Evolutionary conservation across 2,329 filamentous ascomycete genomes (phyloP).

Genomic region (Tolypocladium paradoxum): DNA sequence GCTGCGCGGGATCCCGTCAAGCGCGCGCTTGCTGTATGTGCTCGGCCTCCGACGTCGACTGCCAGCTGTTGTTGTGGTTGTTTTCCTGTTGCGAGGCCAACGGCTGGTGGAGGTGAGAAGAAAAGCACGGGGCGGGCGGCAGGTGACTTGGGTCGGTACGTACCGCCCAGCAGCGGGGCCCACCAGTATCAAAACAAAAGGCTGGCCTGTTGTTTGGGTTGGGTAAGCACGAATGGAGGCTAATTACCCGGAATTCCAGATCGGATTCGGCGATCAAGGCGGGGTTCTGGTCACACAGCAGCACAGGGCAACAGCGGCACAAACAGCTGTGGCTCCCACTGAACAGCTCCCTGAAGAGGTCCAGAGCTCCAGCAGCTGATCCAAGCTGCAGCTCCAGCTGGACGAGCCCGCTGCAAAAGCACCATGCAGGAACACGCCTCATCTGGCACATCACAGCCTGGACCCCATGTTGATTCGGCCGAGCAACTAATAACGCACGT

Average conservation of each 20-base stretch:
- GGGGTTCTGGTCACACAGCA: neutral
- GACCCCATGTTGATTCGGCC: neutral
- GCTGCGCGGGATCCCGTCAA: constrained; percentile 5
- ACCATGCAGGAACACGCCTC: neutral
- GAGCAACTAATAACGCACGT: neutral
- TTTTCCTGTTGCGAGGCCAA: constrained; percentile 34
- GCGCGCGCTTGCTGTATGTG: constrained; percentile 17
- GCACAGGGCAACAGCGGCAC: neutral
- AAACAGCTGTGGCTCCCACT: neutral
- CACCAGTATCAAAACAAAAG: neutral
- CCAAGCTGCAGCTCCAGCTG: neutral
- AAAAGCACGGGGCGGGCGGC: constrained; percentile 12
- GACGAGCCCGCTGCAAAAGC: neutral
- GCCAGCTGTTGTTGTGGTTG: constrained; percentile 27
- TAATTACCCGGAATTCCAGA: constrained; percentile 15
- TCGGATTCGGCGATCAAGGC: neutral
- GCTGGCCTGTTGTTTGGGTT: constrained; percentile 4
- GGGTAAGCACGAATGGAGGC: constrained; percentile 13
- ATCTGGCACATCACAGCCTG: neutral
- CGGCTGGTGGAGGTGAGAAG: constrained; percentile 20
- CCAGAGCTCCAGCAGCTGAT: neutral
- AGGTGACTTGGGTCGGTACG: constrained; percentile 6
- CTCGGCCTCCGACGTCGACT: constrained; percentile 13
- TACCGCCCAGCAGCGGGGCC: constrained; percentile 3
- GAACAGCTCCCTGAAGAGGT: neutral